Evolutionary conservation across 2,329 filamentous ascomycete species (phyloP).

Genomic region (Cadophora sp.): DNA sequence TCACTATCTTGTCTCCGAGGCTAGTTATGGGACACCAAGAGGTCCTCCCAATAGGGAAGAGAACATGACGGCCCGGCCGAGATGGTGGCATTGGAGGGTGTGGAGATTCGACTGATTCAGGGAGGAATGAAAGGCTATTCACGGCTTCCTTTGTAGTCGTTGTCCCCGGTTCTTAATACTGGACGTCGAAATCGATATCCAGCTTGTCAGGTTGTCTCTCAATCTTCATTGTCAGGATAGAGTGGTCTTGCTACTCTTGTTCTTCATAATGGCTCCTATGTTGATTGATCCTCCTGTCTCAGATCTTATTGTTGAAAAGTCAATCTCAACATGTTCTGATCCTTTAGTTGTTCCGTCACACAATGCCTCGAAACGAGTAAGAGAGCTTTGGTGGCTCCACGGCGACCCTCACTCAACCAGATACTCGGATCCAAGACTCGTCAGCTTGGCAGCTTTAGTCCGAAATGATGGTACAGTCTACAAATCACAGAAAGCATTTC

Average conservation of each 20-base stretch:
- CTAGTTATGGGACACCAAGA: neutral
- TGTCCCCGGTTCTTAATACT: neutral
- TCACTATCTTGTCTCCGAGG: slow-evolving; percentile 6
- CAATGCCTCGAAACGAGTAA: slow-evolving; percentile 36
- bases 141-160: slow-evolving; percentile 17
- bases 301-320: slow-evolving; percentile 16
- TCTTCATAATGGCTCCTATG: slow-evolving; percentile 34
- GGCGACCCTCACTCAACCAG: slow-evolving; percentile 44
- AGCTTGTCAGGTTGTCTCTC: neutral
- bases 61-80: neutral
- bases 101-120: slow-evolving; percentile 6
- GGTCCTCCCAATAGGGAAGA: neutral
- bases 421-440: slow-evolving; percentile 42
- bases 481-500: slow-evolving; percentile 39
- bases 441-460: slow-evolving; percentile 43
- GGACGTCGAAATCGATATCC: neutral
- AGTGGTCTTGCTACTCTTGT: neutral
- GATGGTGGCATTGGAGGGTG: slow-evolving; percentile 8
- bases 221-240: neutral
- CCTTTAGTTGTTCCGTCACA: slow-evolving; percentile 40
- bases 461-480: slow-evolving; percentile 39
- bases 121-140: neutral
- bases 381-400: slow-evolving; percentile 45
- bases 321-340: slow-evolving; percentile 38
- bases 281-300: slow-evolving; percentile 27